These are phyloP conservation scores for Ophiocordyceps camponoti-floridani DNA, from an alignment of 2,329 filamentous ascomycete genomes.

Conservation along the genomic window DNA sequence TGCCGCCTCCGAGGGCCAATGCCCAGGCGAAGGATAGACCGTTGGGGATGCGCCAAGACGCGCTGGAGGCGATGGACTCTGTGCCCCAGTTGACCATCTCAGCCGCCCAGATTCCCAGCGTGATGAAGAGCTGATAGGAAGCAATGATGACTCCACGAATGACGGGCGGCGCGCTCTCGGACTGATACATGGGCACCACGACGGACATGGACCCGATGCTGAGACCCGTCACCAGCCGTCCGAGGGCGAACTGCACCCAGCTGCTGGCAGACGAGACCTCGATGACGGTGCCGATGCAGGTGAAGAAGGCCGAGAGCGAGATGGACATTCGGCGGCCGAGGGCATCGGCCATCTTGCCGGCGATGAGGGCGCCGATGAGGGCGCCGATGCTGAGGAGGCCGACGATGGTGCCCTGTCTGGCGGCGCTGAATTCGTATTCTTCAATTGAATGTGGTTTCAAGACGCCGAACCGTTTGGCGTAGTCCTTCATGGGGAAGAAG, in stretches of 20 bases:
- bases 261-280: slow-evolving; percentile 35
- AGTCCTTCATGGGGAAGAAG: slow-evolving; percentile 43
- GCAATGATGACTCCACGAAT: slow-evolving; percentile 46
- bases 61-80: slow-evolving; percentile 21
- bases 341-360: slow-evolving; percentile 42
- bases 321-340: slow-evolving; percentile 46
- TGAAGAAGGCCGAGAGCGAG: slow-evolving; percentile 41
- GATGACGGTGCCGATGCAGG: slow-evolving; percentile 45
- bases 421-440: slow-evolving; percentile 32
- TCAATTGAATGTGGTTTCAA: slow-evolving; percentile 17
- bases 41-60: slow-evolving; percentile 46
- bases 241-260: slow-evolving; percentile 49
- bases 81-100: slow-evolving; percentile 47
- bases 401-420: slow-evolving; percentile 42
- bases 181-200: slow-evolving; percentile 50
- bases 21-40: slow-evolving; percentile 38
- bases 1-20: slow-evolving; percentile 27
- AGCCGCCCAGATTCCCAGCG: slow-evolving; percentile 43
- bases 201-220: slow-evolving; percentile 48
- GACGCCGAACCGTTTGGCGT: slow-evolving; percentile 32
- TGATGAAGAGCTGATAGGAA: slow-evolving; percentile 52
- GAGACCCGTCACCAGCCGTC: slow-evolving; percentile 46
- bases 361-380: slow-evolving; percentile 35
- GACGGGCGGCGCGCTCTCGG: slow-evolving; percentile 44
- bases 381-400: slow-evolving; percentile 44